Evolutionary conservation across 2,329 filamentous ascomycete genomes (phyloP), one percentile per base, ranked within the genome.

Genomic region (Chaetoscypha palmicola): DNA sequence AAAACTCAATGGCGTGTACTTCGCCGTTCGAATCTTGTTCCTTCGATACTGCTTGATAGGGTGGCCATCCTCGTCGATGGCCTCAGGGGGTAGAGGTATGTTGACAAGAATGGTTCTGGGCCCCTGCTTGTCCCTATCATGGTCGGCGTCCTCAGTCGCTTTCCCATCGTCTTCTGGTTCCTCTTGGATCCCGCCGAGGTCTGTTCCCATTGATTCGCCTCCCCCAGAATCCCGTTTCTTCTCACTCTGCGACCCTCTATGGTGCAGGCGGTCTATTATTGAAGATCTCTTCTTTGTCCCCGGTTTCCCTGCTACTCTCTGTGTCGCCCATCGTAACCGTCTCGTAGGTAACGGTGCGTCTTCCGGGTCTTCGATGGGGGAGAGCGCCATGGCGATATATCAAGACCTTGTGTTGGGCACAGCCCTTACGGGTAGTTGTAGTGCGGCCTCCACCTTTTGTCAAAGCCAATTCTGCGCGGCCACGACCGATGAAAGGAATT

Each of bases 11-110:
- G 94, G 84, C 5, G 92, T 98, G 66, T 98, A 98, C 68, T 97
- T 98, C 47, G 92, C 87, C 2, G 92, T 98, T 56, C 94, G 78
- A 64, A 98, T 95, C 73, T 98, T 98, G 72, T 98, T 98, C 54
- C 91, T 76, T 38, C 86, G 76, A 64, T 83, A 98, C 17, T 77
- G 70, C 45, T 77, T 72, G 42, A 71, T 64, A 2, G 89, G 85
- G 47, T 79, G 74, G 26, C 90, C 92, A 36, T 94, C 80, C 49
- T 92, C 86, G 60, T 96, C 88, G 57, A 83, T 73, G 52, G 85
- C 76, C 19, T 82, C 75, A 33, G 74, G 69, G 1, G 92, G 89
- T 41, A 98, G 70, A 5, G 87, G 82, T 22, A 83, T 66, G 64
- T 96, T 96, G 73, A 97, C 92, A 68, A 83, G 97, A 49, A 96